phyloP scores from a whole-genome alignment of 129 eudicot species.

The sunflower (Helianthus annuus) region DNA sequence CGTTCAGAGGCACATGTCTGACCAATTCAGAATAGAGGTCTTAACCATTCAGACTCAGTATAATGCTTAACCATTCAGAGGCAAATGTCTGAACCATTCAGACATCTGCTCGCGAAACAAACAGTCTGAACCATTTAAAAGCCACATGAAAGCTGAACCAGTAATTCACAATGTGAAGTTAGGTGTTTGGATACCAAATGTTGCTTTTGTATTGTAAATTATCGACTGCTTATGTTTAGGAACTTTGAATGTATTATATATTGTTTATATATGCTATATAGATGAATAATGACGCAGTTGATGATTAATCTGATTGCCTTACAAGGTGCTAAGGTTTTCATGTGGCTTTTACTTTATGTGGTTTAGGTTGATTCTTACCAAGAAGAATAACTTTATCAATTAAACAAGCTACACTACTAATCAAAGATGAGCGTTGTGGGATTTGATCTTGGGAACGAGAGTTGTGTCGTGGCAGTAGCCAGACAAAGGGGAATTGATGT shows the following conservation, averaged over 20 bases:
- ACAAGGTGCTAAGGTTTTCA: background rate
- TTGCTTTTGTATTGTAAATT: background rate
- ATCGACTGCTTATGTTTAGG: constrained; percentile 1
- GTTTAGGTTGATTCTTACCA: constrained; percentile 16
- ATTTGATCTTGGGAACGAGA: constrained; percentile 83
- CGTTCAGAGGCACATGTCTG: too few species aligned
- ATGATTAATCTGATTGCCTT: background rate
- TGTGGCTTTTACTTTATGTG: background rate
- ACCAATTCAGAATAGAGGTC: too few species aligned
- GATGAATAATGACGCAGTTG: background rate
- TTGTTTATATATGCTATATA: background rate
- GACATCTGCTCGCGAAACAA: too few species aligned
- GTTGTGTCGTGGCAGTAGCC: constrained; percentile 80
- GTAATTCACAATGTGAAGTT: background rate
- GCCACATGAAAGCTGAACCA: too few species aligned
- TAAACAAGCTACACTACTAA: constrained; percentile 7
- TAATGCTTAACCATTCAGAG: too few species aligned
- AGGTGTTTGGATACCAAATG: background rate
- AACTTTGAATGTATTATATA: background rate
- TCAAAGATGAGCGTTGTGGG: constrained; percentile 88
- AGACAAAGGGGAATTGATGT: constrained; percentile 81
- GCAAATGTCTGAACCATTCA: too few species aligned
- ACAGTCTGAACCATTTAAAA: too few species aligned
- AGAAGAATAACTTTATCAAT: background rate
- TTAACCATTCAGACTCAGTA: too few species aligned